phyloP scores from a whole-genome alignment of 495 filamentous ascomycete genomes.

The Daldinia bambusicola region DNA sequence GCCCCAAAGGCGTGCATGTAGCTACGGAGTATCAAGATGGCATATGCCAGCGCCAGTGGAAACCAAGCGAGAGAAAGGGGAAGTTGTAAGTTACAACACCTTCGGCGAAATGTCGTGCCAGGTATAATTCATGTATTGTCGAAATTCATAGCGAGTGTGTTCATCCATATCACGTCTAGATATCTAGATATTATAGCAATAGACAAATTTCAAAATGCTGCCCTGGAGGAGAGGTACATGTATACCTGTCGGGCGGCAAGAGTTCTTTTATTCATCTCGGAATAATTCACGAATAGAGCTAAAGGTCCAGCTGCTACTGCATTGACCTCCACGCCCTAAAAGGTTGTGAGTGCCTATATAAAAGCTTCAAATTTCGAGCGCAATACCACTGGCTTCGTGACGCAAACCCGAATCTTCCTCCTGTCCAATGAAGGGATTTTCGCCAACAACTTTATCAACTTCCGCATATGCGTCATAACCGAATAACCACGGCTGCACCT shows the following conservation, averaged over 20 bases:
- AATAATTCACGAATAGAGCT: too few species aligned
- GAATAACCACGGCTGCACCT: constrained; percentile 63
- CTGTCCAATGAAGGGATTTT: constrained; percentile 11
- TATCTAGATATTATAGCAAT: not conserved
- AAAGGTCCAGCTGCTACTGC: too few species aligned
- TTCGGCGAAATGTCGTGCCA: not conserved
- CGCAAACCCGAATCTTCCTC: not conserved
- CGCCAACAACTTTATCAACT: constrained; percentile 56
- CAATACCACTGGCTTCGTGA: not conserved
- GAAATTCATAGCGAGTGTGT: not conserved
- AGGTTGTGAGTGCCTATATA: not conserved
- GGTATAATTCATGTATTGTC: not conserved
- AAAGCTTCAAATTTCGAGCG: not conserved
- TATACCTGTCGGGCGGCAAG: not conserved
- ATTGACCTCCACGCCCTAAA: not conserved
- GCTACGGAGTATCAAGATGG: constrained; percentile 74
- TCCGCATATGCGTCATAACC: constrained; percentile 64
- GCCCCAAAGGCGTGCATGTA: constrained; percentile 66
- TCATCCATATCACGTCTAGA: not conserved
- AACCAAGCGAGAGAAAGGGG: constrained; percentile 28
- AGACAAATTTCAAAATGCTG: too few species aligned
- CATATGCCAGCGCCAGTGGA: constrained; percentile 47
- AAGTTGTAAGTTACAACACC: constrained; percentile 23
- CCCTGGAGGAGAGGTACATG: too few species aligned
- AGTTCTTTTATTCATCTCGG: not conserved